phyloP scores from a whole-genome alignment of 2,329 filamentous ascomycete genomes.

The Lasiodiplodia citricola region DNA sequence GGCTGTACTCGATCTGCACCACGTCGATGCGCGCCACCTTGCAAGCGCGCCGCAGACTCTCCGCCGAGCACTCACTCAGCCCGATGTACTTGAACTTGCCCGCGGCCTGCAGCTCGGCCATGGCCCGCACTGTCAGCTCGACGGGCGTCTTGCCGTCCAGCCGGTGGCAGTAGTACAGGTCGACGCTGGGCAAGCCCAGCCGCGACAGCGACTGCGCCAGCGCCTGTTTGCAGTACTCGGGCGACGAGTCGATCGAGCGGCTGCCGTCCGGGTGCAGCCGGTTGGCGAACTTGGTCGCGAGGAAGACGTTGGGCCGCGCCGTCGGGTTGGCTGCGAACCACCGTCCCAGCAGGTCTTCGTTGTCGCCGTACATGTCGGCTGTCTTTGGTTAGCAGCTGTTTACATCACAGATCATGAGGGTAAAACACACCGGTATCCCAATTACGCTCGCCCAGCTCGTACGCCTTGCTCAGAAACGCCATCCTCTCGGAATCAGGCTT shows the following conservation, averaged over 20 bases:
- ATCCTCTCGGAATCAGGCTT: conserved; percentile 59
- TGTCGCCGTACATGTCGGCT: conserved; percentile 42
- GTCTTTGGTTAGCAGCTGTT: conserved; percentile 45
- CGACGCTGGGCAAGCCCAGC: conserved; percentile 47
- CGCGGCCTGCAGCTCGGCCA: conserved; percentile 48
- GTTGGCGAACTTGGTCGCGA: conserved; percentile 61
- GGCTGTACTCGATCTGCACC: conserved; percentile 59
- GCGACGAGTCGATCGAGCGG: conserved; percentile 44
- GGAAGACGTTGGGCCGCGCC: conserved; percentile 30
- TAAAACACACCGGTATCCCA: conserved; percentile 54
- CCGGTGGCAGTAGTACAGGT: conserved; percentile 53
- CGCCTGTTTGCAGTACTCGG: conserved; percentile 49
- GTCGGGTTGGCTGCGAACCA: conserved; percentile 38
- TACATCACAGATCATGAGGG: not conserved
- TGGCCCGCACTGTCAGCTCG: conserved; percentile 55
- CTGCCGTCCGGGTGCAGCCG: conserved; percentile 42
- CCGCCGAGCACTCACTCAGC: conserved; percentile 52
- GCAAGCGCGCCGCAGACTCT: conserved; percentile 55
- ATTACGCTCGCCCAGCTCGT: conserved; percentile 56
- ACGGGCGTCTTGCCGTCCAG: conserved; percentile 52
- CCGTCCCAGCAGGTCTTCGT: conserved; percentile 41
- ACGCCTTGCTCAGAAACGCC: conserved; percentile 57
- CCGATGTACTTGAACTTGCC: conserved; percentile 59
- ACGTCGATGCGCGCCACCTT: conserved; percentile 55
- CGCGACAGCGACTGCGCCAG: conserved; percentile 47